Evolutionary conservation across 768 basidiomycete species (phyloP).

Genomic region (Mycena maculata): DNA sequence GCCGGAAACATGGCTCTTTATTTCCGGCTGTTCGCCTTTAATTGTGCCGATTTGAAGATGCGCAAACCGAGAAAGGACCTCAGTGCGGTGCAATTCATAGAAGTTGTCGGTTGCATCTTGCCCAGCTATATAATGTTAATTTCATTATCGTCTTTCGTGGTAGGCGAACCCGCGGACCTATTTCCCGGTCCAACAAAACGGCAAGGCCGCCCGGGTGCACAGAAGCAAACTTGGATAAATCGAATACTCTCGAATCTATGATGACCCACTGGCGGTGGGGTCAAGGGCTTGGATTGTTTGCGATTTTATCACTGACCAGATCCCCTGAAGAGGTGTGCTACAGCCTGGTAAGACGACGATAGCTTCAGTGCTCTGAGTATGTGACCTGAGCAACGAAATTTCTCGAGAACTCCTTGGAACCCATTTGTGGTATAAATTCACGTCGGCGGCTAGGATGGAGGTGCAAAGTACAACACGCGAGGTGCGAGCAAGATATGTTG

Average conservation of each 20-base stretch:
- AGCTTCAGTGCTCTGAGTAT: neutral
- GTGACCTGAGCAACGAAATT: conserved; percentile 58
- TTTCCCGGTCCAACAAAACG: conserved; percentile 81
- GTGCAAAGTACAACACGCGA: no score
- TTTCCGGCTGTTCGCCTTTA: conserved; percentile 62
- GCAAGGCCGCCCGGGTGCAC: conserved; percentile 87
- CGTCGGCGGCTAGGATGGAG: no score
- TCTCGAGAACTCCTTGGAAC: conserved; percentile 48
- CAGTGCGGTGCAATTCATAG: conserved; percentile 39
- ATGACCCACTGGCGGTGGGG: conserved; percentile 18
- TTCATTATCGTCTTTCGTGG: neutral
- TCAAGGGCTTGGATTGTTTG: neutral
- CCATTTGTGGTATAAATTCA: conserved; percentile 1
- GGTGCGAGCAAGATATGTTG: no score
- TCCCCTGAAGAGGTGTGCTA: conserved; percentile 31
- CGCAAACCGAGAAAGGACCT: conserved; percentile 59
- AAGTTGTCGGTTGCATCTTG: conserved; percentile 70
- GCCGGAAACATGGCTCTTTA: conserved; percentile 59
- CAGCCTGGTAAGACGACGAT: conserved; percentile 16
- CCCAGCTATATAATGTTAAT: conserved; percentile 75
- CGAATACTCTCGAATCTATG: conserved; percentile 81
- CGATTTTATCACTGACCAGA: neutral
- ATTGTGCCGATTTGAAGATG: conserved; percentile 74
- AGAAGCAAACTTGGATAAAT: conserved; percentile 81
- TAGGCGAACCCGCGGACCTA: conserved; percentile 71